These are phyloP conservation scores for Lasiosphaeris hirsuta DNA, from an alignment of 495 filamentous ascomycete genomes.

Conservation along the genomic window DNA sequence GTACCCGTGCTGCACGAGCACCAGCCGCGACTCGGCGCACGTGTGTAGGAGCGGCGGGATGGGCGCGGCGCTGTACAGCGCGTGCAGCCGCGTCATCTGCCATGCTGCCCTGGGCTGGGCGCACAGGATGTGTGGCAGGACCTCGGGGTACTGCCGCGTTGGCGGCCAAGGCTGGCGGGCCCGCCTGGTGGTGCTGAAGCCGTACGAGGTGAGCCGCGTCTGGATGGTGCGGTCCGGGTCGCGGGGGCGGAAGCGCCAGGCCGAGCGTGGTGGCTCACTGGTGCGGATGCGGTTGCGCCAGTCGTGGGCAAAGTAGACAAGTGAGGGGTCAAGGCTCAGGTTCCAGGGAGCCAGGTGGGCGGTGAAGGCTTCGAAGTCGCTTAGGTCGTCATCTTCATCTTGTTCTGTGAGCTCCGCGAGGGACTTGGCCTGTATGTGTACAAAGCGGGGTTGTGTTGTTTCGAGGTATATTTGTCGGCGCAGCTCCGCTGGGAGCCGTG, in stretches of 20 bases:
- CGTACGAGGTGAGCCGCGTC: neutral
- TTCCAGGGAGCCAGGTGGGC: neutral
- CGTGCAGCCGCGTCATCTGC: neutral
- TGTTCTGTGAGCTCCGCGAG: neutral
- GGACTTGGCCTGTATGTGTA: neutral
- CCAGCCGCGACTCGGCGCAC: constrained; percentile 11
- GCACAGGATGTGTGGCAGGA: neutral
- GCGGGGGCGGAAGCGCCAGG: neutral
- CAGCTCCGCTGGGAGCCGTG: neutral
- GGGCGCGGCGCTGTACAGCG: constrained; percentile 16
- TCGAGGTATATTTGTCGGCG: neutral
- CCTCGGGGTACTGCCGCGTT: neutral
- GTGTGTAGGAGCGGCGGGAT: constrained; percentile 22
- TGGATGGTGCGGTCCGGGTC: neutral
- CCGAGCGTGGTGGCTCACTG: neutral
- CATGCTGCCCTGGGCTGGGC: neutral
- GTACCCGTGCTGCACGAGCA: constrained; percentile 15
- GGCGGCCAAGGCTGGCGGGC: neutral
- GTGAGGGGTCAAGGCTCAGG: neutral
- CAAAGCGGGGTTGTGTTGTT: neutral
- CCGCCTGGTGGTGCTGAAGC: neutral
- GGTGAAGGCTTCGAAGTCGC: neutral
- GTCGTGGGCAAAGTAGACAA: neutral
- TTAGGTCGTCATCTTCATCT: neutral
- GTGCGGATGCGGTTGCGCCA: neutral